Evolutionary conservation across 257 asterid species (phyloP).

Genomic region (Forsythia suspensa): DNA sequence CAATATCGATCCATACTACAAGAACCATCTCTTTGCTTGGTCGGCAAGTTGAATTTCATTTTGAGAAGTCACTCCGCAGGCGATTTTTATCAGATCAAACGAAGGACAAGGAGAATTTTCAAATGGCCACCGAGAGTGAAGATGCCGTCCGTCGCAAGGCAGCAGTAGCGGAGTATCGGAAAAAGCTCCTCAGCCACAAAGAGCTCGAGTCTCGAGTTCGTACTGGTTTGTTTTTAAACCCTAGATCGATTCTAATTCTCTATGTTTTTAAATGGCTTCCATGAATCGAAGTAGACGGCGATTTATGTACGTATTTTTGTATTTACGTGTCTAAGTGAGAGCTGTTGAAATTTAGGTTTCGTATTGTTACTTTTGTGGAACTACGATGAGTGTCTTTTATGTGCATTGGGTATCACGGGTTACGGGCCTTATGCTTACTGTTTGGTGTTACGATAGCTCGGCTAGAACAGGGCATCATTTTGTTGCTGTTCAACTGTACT

Average conservation of each 20-base stretch:
- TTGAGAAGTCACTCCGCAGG: neutral
- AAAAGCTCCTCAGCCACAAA: conserved; percentile 62
- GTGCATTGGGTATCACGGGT: neutral
- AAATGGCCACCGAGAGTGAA: conserved; percentile 51
- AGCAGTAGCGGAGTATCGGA: conserved; percentile 54
- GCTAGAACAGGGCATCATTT: neutral
- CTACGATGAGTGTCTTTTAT: neutral
- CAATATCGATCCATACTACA: neutral
- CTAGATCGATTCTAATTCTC: conserved; percentile 9
- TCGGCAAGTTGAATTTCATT: neutral
- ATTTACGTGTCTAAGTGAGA: neutral
- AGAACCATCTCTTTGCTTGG: neutral
- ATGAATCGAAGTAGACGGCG: neutral
- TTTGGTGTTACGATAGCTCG: no score
- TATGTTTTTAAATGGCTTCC: neutral
- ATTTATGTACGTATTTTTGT: neutral
- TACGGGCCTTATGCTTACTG: no score
- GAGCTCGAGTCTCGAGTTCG: conserved; percentile 73
- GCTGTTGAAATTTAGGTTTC: neutral
- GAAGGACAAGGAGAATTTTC: neutral
- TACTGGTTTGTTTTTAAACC: conserved; percentile 47
- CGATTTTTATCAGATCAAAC: neutral
- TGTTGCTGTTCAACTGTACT: neutral
- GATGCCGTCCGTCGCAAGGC: conserved; percentile 59
- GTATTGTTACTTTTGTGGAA: neutral